Percentiles rank a stretch among this genome's conserved stretches.
These are phyloP conservation scores for Microthlaspi erraticum DNA, from an alignment of 345 rosid species.

Conservation along the genomic window DNA sequence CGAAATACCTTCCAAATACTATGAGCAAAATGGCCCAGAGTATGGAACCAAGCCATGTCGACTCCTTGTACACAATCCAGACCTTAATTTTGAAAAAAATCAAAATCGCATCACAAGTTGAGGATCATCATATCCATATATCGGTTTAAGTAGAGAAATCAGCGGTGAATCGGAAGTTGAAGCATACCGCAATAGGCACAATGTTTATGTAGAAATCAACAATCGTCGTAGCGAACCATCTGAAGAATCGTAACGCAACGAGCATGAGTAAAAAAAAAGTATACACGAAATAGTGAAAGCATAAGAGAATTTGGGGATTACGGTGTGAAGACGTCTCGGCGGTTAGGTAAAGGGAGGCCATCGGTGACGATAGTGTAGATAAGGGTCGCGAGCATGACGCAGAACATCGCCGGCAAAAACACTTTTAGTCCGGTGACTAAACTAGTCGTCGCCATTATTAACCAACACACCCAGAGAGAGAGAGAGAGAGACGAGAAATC, in stretches of 20 bases:
- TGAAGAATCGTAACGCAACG: slow-evolving; percentile 36
- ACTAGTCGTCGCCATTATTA: slow-evolving; percentile 50
- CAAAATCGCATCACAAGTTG: not conserved
- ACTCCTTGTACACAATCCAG: slow-evolving; percentile 81
- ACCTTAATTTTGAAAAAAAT: slow-evolving; percentile 45
- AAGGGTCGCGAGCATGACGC: slow-evolving; percentile 59
- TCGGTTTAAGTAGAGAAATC: not conserved
- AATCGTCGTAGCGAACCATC: slow-evolving; percentile 81
- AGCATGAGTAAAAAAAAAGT: not conserved
- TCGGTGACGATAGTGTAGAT: slow-evolving; percentile 63
- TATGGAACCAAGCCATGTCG: slow-evolving; percentile 49
- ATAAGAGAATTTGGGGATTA: slow-evolving; percentile 22
- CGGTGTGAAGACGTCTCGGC: slow-evolving; percentile 76
- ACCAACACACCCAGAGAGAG: not conserved
- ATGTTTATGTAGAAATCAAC: slow-evolving; percentile 72
- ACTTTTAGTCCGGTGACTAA: slow-evolving; percentile 50
- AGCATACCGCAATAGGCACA: slow-evolving; percentile 62
- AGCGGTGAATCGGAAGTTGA: not conserved
- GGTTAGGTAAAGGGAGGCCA: slow-evolving; percentile 80
- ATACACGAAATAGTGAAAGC: too few relatives aligned
- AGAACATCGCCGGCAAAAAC: slow-evolving; percentile 53
- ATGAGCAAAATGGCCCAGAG: slow-evolving; percentile 70
- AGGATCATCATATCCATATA: not conserved
- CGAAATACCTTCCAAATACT: slow-evolving; percentile 68
- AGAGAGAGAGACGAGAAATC: not conserved